Base-by-base conservation (phyloP, 2,329 filamentous ascomycete species). In the Myrmaecium sp. region DNA sequence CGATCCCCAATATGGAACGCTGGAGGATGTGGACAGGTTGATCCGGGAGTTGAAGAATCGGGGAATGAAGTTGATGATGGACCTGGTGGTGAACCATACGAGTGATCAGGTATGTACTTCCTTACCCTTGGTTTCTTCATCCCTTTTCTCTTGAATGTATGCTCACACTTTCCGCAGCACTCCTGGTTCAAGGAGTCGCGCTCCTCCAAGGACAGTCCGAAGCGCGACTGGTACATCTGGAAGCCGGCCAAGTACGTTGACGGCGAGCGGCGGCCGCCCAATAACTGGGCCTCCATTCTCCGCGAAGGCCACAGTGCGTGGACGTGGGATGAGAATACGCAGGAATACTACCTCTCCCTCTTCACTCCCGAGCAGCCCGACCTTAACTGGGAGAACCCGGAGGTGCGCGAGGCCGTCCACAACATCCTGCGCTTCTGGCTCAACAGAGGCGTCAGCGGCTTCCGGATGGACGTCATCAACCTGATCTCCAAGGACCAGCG, bases 401-500 rank as follows among this genome's bases (percentile, higher is more conserved):
- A 65, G 6, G 67, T 76, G 0, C 65, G 78, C 10, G 54, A 66
- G 23, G 79, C 77, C 2, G 70, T 84, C 5, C 77, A 82, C 45
- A 61, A 74, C 17, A 63, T 75, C 4, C 77, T 84, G 66, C 64
- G 66, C 16, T 89, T 84, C 46, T 89, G 81, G 81, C 64, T 89
- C 1, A 57, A 78, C 25, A 66, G 68, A 17, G 79, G 78, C 3
- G 71, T 78, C 0, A 52, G 55, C 23, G 54, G 55, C 5, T 58
- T 58, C 37, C 45, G 54, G 3, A 46, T 51, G 5, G 47, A 52
- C 28, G 49, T 46, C 1, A 45, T 51, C 13, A 52, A 52, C 29
- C 46, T 51, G 43, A 47, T 49, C 33, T 46, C 41, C 26, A 50
- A 51, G 28, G 43, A 42, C 14, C 27, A 32, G 5, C 44, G 47